Conservation (phyloP, 176 grass and related monocot species). For the Oryza nivara region DNA sequence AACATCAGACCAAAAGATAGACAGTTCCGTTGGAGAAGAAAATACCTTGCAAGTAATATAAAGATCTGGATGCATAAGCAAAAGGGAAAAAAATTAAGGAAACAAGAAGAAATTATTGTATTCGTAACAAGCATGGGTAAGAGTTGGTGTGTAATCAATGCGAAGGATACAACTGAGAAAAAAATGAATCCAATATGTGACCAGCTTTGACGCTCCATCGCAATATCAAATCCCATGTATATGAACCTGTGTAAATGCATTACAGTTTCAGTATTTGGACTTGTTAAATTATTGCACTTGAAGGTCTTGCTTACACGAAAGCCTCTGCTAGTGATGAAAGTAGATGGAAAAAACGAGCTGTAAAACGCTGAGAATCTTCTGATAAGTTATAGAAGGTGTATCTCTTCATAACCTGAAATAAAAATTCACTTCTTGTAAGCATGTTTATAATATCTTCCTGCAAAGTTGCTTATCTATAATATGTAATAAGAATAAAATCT, state of each 20-base stretch:
- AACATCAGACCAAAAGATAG: not conserved
- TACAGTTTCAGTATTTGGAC: slow-evolving; percentile 18
- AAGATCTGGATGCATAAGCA: slow-evolving; percentile 59
- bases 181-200: slow-evolving; percentile 94
- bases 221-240: slow-evolving; percentile 99
- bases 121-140: not conserved
- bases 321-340: slow-evolving; percentile 93
- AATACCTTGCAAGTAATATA: slow-evolving; percentile 89
- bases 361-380: slow-evolving; percentile 80
- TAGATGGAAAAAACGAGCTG: slow-evolving; percentile 81
- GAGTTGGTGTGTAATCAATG: slow-evolving; percentile 27
- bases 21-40: not conserved
- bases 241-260: slow-evolving; percentile 74
- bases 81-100: slow-evolving; percentile 55
- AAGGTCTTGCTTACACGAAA: slow-evolving; percentile 68
- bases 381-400: slow-evolving; percentile 87
- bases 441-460: not conserved
- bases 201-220: slow-evolving; percentile 88
- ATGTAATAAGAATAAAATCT: not conserved
- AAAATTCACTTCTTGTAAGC: slow-evolving; percentile 20
- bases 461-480: not conserved
- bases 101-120: slow-evolving; percentile 29
- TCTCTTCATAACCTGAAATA: slow-evolving; percentile 84
- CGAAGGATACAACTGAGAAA: slow-evolving; percentile 98
- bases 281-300: slow-evolving; percentile 25